These are phyloP conservation scores for Penicillium odoratum DNA, from an alignment of 495 filamentous ascomycete species.

Conservation along the genomic window DNA sequence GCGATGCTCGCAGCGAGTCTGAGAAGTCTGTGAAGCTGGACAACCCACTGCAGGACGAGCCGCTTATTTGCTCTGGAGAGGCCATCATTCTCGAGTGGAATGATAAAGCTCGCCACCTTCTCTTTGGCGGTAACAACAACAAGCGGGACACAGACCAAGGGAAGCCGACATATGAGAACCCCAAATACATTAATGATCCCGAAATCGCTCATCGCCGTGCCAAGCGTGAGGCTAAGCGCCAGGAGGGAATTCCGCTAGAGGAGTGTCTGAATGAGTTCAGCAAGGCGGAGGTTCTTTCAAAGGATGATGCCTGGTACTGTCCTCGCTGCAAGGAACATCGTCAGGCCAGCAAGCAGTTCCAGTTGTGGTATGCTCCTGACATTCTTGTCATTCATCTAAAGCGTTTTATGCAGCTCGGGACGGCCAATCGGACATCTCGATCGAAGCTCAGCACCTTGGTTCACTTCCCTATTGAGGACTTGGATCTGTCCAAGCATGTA, in stretches of 20 bases:
- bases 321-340: constrained; percentile 91
- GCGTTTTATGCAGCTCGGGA: constrained; percentile 67
- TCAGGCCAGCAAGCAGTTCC: constrained; percentile 90
- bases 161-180: constrained; percentile 49
- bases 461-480: constrained; percentile 83
- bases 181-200: constrained; percentile 60
- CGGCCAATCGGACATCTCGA: constrained; percentile 41
- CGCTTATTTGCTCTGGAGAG: constrained; percentile 73
- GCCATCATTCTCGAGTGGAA: constrained; percentile 85
- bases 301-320: constrained; percentile 96
- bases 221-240: constrained; percentile 59
- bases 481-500: constrained; percentile 80
- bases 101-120: constrained; percentile 58
- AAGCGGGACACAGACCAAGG: constrained; percentile 50
- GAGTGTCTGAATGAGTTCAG: constrained; percentile 94
- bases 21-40: constrained; percentile 16
- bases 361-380: constrained; percentile 94
- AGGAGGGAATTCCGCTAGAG: constrained; percentile 76
- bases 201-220: constrained; percentile 62
- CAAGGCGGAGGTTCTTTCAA: constrained; percentile 84
- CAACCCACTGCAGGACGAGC: constrained; percentile 28
- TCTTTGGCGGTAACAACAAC: constrained; percentile 60
- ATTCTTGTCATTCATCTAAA: constrained; percentile 94
- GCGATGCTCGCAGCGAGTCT: constrained; percentile 13
- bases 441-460: constrained; percentile 92